These are phyloP conservation scores for Auricularia heimuer DNA, from an alignment of 768 basidiomycete species.

Conservation along the genomic window DNA sequence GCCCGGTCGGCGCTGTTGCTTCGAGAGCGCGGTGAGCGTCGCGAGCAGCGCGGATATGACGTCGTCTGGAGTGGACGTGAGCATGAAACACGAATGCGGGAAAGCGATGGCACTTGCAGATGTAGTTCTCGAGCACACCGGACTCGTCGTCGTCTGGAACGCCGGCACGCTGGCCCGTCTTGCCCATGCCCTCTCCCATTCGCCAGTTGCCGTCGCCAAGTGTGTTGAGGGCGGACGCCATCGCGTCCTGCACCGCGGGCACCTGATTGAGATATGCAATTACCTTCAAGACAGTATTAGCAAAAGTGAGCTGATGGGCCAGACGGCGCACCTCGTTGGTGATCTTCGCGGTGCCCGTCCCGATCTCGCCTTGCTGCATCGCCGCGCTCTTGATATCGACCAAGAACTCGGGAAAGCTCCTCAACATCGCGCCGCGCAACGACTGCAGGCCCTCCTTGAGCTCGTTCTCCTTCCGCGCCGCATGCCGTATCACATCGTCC, in stretches of 20 bases:
- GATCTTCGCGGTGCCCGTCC: constrained; percentile 50
- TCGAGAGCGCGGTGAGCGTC: constrained; percentile 54
- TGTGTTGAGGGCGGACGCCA: constrained; percentile 51
- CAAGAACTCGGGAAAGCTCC: constrained; percentile 78
- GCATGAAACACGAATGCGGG: not conserved
- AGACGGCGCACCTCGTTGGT: constrained; percentile 28
- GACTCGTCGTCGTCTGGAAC: constrained; percentile 34
- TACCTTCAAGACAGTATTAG: constrained; percentile 32
- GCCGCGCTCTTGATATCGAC: constrained; percentile 66
- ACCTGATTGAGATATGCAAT: constrained; percentile 60
- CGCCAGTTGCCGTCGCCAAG: constrained; percentile 87
- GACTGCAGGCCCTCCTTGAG: constrained; percentile 55
- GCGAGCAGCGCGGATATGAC: constrained; percentile 55
- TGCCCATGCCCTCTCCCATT: constrained; percentile 72
- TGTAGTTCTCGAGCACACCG: constrained; percentile 64
- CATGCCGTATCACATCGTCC: constrained; percentile 12
- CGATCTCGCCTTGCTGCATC: constrained; percentile 35
- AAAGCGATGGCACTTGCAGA: constrained; percentile 36
- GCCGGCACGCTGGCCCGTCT: constrained; percentile 41
- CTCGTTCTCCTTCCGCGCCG: constrained; percentile 44
- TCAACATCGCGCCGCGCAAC: constrained; percentile 57
- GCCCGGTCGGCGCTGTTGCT: constrained; percentile 40
- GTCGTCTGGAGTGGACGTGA: constrained; percentile 42
- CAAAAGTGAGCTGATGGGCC: not conserved
- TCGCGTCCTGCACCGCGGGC: constrained; percentile 60